A percentile compares a stretch with the other conserved stretches of the same genome.
These are phyloP conservation scores for Auriscalpium orientale DNA, from an alignment of 768 basidiomycete genomes.

Conservation along the genomic window DNA sequence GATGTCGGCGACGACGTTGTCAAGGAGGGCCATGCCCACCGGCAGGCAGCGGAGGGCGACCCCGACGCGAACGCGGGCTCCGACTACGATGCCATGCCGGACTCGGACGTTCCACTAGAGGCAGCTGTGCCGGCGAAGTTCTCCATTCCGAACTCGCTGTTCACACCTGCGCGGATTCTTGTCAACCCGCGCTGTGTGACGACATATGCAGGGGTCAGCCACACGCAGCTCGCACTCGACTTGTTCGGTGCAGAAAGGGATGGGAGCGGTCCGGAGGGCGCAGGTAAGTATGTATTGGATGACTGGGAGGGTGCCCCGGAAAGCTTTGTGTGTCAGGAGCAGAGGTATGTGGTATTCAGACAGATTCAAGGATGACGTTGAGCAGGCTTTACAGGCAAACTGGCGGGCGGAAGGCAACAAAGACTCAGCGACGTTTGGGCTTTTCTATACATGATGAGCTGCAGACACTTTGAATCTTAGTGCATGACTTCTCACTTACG, in stretches of 20 bases:
- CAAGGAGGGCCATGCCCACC: conserved; percentile 22
- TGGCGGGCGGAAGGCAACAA: conserved; percentile 82
- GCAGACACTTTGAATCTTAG: neutral
- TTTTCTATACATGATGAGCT: conserved; percentile 81
- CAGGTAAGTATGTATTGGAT: conserved; percentile 76
- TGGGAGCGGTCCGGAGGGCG: conserved; percentile 39
- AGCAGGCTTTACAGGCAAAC: conserved; percentile 48
- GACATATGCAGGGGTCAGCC: conserved; percentile 95
- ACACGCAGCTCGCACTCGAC: conserved; percentile 92
- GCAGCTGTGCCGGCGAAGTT: conserved; percentile 27
- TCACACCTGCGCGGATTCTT: conserved; percentile 83
- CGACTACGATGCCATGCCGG: conserved; percentile 83
- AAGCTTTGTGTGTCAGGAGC: conserved; percentile 97
- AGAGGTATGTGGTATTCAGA: conserved; percentile 41
- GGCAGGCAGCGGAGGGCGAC: conserved; percentile 33
- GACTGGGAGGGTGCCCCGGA: conserved; percentile 98
- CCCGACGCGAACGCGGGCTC: conserved; percentile 79
- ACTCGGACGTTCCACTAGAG: conserved; percentile 37
- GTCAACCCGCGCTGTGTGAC: conserved; percentile 97
- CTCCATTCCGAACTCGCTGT: conserved; percentile 81
- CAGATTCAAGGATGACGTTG: conserved; percentile 1
- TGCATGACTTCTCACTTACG: too few species aligned
- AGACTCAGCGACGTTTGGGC: conserved; percentile 76
- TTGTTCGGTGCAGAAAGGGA: conserved; percentile 78
- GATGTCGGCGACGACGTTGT: conserved; percentile 29